Evolutionary conservation across 768 basidiomycete species (phyloP).

Genomic region (Leccinellum luteum): DNA sequence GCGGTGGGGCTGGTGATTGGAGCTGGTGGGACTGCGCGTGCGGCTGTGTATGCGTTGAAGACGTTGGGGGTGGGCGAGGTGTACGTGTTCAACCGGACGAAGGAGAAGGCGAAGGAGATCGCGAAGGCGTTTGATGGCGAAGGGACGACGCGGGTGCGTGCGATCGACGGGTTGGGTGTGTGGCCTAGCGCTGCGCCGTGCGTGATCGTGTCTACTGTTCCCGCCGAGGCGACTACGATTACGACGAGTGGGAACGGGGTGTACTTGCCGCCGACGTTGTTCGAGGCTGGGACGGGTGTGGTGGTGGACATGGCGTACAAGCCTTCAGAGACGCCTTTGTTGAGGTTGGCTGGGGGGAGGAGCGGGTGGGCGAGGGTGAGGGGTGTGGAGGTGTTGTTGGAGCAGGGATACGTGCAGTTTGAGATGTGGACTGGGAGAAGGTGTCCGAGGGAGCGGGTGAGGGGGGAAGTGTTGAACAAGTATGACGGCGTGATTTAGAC

Average conservation of each 20-base stretch:
- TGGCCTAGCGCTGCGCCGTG: conserved; percentile 58
- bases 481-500: conserved; percentile 31
- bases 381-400: conserved; percentile 81
- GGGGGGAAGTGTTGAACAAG: conserved; percentile 45
- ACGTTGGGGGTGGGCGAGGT: conserved; percentile 64
- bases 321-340: conserved; percentile 79
- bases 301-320: conserved; percentile 96
- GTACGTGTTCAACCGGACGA: conserved; percentile 88
- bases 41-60: conserved; percentile 88
- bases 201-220: conserved; percentile 88
- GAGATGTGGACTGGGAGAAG: conserved; percentile 73
- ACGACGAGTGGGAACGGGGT: conserved; percentile 31
- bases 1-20: conserved; percentile 80
- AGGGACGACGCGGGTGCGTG: conserved; percentile 45
- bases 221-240: conserved; percentile 57
- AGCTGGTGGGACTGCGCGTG: conserved; percentile 92
- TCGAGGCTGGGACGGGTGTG: conserved; percentile 60
- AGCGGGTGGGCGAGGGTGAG: conserved; percentile 67
- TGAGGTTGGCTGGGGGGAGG: conserved; percentile 57
- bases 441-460: conserved; percentile 51
- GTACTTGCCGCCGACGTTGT: conserved; percentile 54
- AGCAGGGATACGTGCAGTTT: conserved; percentile 88
- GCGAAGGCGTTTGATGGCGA: conserved; percentile 53
- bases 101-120: conserved; percentile 66
- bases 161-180: conserved; percentile 54